Base-by-base conservation (phyloP, 345 rosid species). In the Eucalyptus sp. region DNA sequence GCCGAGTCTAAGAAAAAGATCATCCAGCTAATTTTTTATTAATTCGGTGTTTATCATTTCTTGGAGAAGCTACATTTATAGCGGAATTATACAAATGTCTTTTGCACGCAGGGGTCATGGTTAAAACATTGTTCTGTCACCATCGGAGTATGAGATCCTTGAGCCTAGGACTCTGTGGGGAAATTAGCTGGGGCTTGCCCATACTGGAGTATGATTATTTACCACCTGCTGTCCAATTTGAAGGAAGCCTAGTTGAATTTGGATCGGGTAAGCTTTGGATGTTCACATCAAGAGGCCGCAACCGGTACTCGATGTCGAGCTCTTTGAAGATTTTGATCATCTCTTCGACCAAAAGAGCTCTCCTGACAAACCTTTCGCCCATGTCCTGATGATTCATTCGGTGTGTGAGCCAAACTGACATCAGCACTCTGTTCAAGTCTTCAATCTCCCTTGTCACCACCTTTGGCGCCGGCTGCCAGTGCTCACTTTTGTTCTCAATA, bases 331-430 rank as follows among this genome's bases (percentile, higher is more conserved):
- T 91, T 91, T 89, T 95, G 60, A 94, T 91, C 93, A 97, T 88
- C 89, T 97, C 99, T 92, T 97, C 98, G 15, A 97, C 90, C 87
- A 97, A 88, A 27, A 87, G 92, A 48, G 95, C 88, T 90, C 99
- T 95, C 88, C 99, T 94, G 5, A 46, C 87, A 88, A 33, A 95
- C 88, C 94, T 95, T 87, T 94, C 97, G 22, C 95, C 97, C 94
- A 68, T 66, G 87, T 92, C 86, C 87, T 93, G 93, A 86, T 87
- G 91, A 90, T 94, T 93, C 88, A 89, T 27, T 76, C 66, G 91
- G 90, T 94, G 95, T 22, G 76, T 89, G 31, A 86, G 79, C 25
- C 84, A 58, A 8, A 92, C 43, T 16, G 64, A 60, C 83, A 94
- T 90, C 58, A 89, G 90, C 86, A 94, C 89, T 85, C 91, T 93